Base-by-base conservation (phyloP, 2,329 filamentous ascomycete species). In the Penicillium sp. region DNA sequence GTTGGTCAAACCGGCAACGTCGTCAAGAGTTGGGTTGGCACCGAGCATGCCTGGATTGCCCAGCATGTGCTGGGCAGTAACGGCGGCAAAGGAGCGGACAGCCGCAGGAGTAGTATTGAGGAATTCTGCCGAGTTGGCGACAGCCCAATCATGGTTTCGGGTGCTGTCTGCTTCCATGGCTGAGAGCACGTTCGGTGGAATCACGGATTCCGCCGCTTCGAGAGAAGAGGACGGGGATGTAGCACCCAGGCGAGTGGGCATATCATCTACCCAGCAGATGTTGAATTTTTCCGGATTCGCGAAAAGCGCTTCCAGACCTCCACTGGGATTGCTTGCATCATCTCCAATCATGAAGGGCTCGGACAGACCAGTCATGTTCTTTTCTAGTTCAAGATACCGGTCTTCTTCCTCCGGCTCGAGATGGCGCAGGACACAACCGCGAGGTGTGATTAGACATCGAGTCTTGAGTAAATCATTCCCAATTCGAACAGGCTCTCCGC, bases 381-480 rank as follows among this genome's bases (percentile, higher is more conserved):
- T 74, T 58, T 79, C 75, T 7, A 79, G 64, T n/a, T 70, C 69
- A 1, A 79, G 66, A 39, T 78, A 76, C 19, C 70, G 71, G 16
- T 77, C 71, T 55, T 77, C 76, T 60, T 79, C 77, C n/a, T 76
- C 75, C 2, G 66, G 58, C 4, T 72, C 73, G 11, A 80, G 61
- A 58, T 79, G 76, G 40, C 73, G 72, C 23, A 79, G 64, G 4
- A 78, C 70, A 49, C 70, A 74, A 2, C 77, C 77, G 23, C 71
- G 69, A 11, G 78, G 76, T 10, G 73, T 78, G 48, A 79, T 74
- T 26, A 79, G 62, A 48, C 74, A 75, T 34, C 74, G 70, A 27
- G 71, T 66, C 47, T 77, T 75, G n/a, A 77, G 61, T 38, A 68
- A 60, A 30, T 70, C 67, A 10, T 63, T 57, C 13, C 73, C 70